phyloP scores from a whole-genome alignment of 2,329 filamentous ascomycete genomes.

The Cadophora malorum region DNA sequence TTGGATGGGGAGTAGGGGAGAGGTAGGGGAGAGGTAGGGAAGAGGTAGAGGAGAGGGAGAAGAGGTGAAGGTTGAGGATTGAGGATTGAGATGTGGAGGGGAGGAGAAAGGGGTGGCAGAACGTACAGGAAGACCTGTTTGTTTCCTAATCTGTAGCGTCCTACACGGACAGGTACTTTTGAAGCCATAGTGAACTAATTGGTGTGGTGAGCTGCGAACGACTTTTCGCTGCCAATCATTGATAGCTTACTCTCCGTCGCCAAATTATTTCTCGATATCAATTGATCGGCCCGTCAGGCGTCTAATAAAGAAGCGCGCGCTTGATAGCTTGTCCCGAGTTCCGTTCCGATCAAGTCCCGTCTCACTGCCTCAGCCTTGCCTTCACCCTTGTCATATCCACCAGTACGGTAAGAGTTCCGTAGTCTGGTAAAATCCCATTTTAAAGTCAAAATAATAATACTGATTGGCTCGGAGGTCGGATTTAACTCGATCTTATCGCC shows the following conservation, averaged over 20 bases:
- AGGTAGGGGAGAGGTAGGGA: background rate
- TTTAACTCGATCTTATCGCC: background rate
- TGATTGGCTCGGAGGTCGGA: background rate
- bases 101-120: background rate
- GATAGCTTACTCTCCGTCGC: background rate
- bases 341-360: background rate
- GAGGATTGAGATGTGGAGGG: background rate
- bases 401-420: background rate
- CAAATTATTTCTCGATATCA: conserved; percentile 18
- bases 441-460: too few relatives aligned
- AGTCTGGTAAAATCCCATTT: background rate
- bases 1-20: background rate
- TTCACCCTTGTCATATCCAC: background rate
- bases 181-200: conserved; percentile 32
- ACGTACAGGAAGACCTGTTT: conserved; percentile 64
- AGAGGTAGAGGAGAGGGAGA: background rate
- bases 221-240: background rate
- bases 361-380: background rate
- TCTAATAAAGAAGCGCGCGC: conserved; percentile 10
- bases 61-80: background rate
- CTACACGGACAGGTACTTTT: conserved; percentile 20
- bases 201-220: background rate
- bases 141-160: conserved; percentile 49
- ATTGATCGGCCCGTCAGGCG: conserved; percentile 4
- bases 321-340: background rate